Evolutionary conservation across 768 basidiomycete genomes (phyloP), one percentile per base, ranked within the genome.

Genomic region (Coprinopsis cinerea): DNA sequence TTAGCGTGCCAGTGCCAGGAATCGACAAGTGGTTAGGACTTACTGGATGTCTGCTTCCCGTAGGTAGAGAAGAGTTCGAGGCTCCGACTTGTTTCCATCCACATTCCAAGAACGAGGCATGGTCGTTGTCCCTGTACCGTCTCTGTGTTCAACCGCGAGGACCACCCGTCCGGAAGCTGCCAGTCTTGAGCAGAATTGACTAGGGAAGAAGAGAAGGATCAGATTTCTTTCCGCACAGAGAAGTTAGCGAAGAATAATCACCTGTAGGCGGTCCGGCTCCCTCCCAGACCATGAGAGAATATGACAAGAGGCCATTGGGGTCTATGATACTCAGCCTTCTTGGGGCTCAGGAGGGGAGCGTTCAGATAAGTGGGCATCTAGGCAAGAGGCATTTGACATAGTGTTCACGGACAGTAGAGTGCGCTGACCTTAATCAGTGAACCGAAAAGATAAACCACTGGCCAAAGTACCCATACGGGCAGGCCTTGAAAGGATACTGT

Each of bases 211-310:
- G n/a, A n/a, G n/a, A n/a, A n/a, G n/a, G n/a, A n/a, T n/a, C n/a
- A n/a, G n/a, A n/a, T n/a, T n/a, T n/a, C n/a, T n/a, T n/a, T n/a
- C n/a, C n/a, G n/a, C n/a, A 15, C 30, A 26, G 20, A 27, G 2
- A 37, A n/a, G 3, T 42, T 48, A 11, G 20, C 22, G 32, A 9
- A 2, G 14, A 11, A 51, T 26, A 47, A 36, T 46, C 18, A 77
- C 79, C 81, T 85, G 58, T 92, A 91, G 1, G 81, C 77, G 0
- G 81, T 86, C 18, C 82, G 69, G 36, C 76, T 81, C 3, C 89
- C 90, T 17, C 80, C 84, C 18, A 92, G 76, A 17, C 91, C 91
- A 68, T 92, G 91, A 9, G 85, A 88, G 66, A 92, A 92, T 34
- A 93, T 75, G 25, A 91, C 78, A 25, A 93, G 73, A 0, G 88